Evolutionary conservation across 163 green algal species (phyloP).

Genomic region (Volvox carteri): DNA sequence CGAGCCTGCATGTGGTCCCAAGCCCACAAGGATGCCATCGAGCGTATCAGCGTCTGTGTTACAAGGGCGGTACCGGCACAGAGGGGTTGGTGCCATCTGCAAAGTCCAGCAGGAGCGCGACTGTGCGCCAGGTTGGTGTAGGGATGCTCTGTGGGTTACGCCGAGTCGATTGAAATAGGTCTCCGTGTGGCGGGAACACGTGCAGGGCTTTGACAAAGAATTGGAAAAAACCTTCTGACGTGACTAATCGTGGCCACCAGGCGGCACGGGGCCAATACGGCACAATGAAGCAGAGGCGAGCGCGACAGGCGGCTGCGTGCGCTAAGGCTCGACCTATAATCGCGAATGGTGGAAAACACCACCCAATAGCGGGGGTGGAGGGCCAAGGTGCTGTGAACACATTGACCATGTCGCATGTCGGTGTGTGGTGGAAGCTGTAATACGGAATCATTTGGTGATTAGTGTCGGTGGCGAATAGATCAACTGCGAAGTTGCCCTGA

Average conservation of each 20-base stretch:
- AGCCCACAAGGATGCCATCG: no score
- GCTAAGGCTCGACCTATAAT: neutral
- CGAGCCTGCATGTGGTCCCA: no score
- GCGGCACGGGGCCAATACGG: slow-evolving; percentile 2
- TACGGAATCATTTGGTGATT: neutral
- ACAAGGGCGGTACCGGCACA: no score
- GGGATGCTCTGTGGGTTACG: no score
- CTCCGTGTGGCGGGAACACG: no score
- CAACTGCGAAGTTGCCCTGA: neutral
- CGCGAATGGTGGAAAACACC: slow-evolving; percentile 25
- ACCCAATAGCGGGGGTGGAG: neutral
- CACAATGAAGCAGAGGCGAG: neutral
- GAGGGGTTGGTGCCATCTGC: no score
- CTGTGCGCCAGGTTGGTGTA: no score
- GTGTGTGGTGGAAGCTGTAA: neutral
- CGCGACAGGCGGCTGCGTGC: neutral
- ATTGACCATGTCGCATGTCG: neutral
- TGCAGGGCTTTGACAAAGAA: no score
- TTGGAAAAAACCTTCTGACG: no score
- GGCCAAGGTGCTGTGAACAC: neutral
- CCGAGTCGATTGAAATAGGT: no score
- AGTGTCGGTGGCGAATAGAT: slow-evolving; percentile 1
- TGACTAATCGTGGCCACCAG: neutral
- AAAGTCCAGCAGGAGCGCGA: no score
- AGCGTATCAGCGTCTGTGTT: no score